Conservation (phyloP, 768 basidiomycete species). For the Sporobolomyces pararoseus region DNA sequence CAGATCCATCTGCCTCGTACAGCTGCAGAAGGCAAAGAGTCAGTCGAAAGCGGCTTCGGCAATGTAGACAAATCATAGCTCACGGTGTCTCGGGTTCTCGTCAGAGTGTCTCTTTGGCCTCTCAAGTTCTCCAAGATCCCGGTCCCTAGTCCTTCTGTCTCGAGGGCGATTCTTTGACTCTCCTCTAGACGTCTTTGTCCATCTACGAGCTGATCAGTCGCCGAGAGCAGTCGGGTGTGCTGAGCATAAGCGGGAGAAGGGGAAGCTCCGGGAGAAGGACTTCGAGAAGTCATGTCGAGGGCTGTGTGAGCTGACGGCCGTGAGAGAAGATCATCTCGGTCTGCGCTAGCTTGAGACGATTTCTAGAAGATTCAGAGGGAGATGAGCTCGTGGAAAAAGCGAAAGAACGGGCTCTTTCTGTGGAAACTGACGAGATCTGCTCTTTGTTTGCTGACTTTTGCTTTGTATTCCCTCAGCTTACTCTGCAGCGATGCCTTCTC, state of each 20-base stretch:
- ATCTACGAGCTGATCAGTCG: slow-evolving; percentile 73
- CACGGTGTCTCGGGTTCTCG: slow-evolving; percentile 85
- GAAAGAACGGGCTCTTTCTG: too few species aligned
- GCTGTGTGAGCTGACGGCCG: slow-evolving; percentile 37
- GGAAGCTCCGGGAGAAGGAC: slow-evolving; percentile 62
- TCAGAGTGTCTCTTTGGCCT: slow-evolving; percentile 86
- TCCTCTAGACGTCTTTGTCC: slow-evolving; percentile 81
- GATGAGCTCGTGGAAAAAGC: not conserved
- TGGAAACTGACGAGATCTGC: slow-evolving; percentile 57
- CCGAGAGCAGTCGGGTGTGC: slow-evolving; percentile 72
- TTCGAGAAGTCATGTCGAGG: slow-evolving; percentile 41
- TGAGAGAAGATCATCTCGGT: slow-evolving; percentile 73
- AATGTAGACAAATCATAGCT: slow-evolving; percentile 45
- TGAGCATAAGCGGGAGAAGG: slow-evolving; percentile 59
- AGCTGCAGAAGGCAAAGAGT: slow-evolving; percentile 56
- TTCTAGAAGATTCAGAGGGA: slow-evolving; percentile 50
- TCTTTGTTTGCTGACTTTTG: slow-evolving; percentile 72
- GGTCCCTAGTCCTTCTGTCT: slow-evolving; percentile 92
- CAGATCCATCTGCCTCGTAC: slow-evolving; percentile 75
- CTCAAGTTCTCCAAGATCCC: slow-evolving; percentile 83
- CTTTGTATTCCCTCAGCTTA: slow-evolving; percentile 70
- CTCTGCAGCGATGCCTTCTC: slow-evolving; percentile 71
- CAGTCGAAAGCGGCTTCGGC: not conserved
- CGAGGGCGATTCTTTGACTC: slow-evolving; percentile 83
- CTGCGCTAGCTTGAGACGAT: slow-evolving; percentile 65